phyloP scores from a whole-genome alignment of 441 rosid genomes.

The Gossypium davidsonii region DNA sequence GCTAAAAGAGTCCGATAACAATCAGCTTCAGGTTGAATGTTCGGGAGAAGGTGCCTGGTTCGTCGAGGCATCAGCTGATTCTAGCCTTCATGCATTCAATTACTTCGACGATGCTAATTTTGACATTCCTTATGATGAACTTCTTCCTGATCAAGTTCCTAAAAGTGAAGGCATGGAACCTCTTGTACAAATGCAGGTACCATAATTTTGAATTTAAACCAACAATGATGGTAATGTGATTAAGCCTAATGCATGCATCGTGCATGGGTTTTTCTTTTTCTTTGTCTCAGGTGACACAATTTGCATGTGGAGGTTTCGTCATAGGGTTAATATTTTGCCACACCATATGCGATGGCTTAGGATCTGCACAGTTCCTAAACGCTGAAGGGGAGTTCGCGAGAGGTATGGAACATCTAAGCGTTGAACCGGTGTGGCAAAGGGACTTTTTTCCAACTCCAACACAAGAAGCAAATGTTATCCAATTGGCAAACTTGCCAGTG shows the following conservation, averaged over 20 bases:
- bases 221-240: neutral
- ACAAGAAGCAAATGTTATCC: neutral
- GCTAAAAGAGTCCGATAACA: conserved; percentile 26
- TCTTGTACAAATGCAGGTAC: conserved; percentile 60
- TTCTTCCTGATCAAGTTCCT: conserved; percentile 39
- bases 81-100: conserved; percentile 27
- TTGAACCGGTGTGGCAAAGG: conserved; percentile 47
- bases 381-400: conserved; percentile 54
- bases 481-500: conserved; percentile 8
- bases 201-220: neutral
- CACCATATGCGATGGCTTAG: conserved; percentile 58
- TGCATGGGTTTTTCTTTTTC: neutral
- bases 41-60: conserved; percentile 38
- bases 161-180: conserved; percentile 34
- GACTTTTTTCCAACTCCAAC: conserved; percentile 31
- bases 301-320: conserved; percentile 44
- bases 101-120: conserved; percentile 30
- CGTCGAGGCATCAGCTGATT: conserved; percentile 40
- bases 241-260: neutral
- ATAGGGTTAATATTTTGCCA: conserved; percentile 57
- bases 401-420: conserved; percentile 25
- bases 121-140: conserved; percentile 31
- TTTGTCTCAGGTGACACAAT: conserved; percentile 46
- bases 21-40: conserved; percentile 41
- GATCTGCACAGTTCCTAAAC: conserved; percentile 56